Conservation (phyloP, 108 stramenopile species). For the Discostella stelligeroides region DNA sequence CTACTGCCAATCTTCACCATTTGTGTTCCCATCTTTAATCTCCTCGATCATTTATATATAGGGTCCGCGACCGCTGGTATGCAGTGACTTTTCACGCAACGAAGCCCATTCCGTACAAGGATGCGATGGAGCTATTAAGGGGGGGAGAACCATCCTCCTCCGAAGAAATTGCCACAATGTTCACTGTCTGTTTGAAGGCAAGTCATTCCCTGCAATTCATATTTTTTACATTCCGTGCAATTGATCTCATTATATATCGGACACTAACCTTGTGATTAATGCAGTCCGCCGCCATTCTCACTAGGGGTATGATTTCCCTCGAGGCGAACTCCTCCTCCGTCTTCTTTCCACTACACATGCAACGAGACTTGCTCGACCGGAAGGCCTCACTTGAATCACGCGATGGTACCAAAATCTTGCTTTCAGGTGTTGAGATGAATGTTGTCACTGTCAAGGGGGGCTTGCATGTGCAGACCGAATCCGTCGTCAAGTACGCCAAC, state of each 20-base stretch:
- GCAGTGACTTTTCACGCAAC: background rate
- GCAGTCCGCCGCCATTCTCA: constrained; percentile 7
- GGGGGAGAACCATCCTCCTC: background rate
- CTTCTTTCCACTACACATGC: constrained; percentile 5
- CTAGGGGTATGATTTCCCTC: constrained; percentile 13
- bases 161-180: constrained; percentile 9
- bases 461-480: constrained; percentile 9
- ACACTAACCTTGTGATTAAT: background rate
- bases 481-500: constrained; percentile 3
- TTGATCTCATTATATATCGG: background rate
- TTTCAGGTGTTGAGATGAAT: constrained; percentile 6
- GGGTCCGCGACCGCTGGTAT: constrained; percentile 11
- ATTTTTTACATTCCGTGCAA: background rate
- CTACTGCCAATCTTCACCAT: background rate
- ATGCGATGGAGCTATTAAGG: background rate
- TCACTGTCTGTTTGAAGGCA: constrained; percentile 8
- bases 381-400: background rate
- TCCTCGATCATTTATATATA: background rate
- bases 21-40: too few relatives aligned
- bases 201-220: background rate
- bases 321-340: constrained; percentile 10
- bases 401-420: constrained; percentile 6
- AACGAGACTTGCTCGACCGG: background rate
- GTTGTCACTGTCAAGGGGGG: background rate
- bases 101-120: constrained; percentile 5